Base-by-base conservation (phyloP, 2,329 filamentous ascomycete species). In the Colletotrichum sp. region DNA sequence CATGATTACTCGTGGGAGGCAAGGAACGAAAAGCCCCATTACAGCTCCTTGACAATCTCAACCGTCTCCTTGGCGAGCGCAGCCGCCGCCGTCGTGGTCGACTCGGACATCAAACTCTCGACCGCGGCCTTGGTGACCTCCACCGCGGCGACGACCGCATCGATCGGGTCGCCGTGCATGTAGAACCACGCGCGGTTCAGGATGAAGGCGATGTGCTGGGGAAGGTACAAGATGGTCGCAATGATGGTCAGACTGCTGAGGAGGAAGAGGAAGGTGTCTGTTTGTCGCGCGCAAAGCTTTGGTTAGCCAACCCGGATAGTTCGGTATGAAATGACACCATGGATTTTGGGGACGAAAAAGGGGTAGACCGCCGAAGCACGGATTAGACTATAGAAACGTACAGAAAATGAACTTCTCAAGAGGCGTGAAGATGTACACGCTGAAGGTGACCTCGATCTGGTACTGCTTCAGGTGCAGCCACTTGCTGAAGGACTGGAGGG, bases 331-430 rank as follows among this genome's bases (percentile, higher is more conserved):
- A 44, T n/a, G 69, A 44, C 39, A 36, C 32, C 18, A 49, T n/a
- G 18, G 3, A n/a, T 49, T 12, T 49, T 49, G 10, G 15, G 24
- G 8, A 18, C 16, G 3, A 30, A 32, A 34, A 34, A 2, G 59
- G 57, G 57, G 28, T n/a, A 8, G 18, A 30, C 9, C 18, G 30
- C 6, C 26, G 30, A 62, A 21, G 39, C 39, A 44, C 18, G 18
- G 18, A 3, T 32, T 30, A 63, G 28, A 62, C n/a, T 26, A 36
- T 59, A 66, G 28, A 57, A 13, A 86, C 95, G 74, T 91, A 99
- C 97, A 99, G 87, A 99, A 98, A 81, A 98, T 93, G 86, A 98
- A 96, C 86, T 98, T 98, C 89, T 99, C 97, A 69, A 94, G 96
- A 2, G 96, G 94, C 49, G 96, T 98, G 81, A 98, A 94, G 95